phyloP scores from a whole-genome alignment of 2,329 filamentous ascomycete species.

The Clathrospora elynae region DNA sequence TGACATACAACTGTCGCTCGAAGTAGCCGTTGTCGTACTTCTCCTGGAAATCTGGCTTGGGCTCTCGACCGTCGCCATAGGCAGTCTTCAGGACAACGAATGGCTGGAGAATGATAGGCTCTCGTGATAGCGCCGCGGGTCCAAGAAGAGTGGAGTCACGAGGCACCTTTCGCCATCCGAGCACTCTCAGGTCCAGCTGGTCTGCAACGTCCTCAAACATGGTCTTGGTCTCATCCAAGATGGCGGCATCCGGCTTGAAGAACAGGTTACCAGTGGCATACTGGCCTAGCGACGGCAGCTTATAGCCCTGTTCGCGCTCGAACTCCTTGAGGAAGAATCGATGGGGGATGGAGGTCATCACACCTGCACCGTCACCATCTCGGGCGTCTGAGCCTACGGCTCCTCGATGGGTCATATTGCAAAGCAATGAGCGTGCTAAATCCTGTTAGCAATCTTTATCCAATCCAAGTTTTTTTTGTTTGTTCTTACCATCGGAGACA shows the following conservation, averaged over 20 bases:
- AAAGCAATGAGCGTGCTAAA: slow-evolving; percentile 85
- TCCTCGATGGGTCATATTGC: slow-evolving; percentile 99
- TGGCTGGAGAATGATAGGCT: slow-evolving; percentile 93
- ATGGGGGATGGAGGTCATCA: slow-evolving; percentile 99
- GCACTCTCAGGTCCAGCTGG: slow-evolving; percentile 81
- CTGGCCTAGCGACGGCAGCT: slow-evolving; percentile 85
- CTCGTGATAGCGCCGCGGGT: slow-evolving; percentile 88
- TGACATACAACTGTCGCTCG: slow-evolving; percentile 89
- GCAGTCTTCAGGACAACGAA: slow-evolving; percentile 87
- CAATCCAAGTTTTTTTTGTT: not conserved
- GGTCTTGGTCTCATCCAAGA: slow-evolving; percentile 85
- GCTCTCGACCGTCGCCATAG: slow-evolving; percentile 80
- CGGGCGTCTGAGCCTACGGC: slow-evolving; percentile 96
- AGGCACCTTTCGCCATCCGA: slow-evolving; percentile 96
- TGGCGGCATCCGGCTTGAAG: slow-evolving; percentile 95
- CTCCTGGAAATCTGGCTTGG: slow-evolving; percentile 76
- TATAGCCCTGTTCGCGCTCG: slow-evolving; percentile 84
- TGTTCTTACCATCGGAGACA: slow-evolving; percentile 87
- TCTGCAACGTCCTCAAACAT: slow-evolving; percentile 94
- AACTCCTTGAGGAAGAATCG: slow-evolving; percentile 99
- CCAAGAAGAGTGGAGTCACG: slow-evolving; percentile 91
- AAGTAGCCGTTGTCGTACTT: slow-evolving; percentile 84
- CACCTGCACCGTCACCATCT: slow-evolving; percentile 97
- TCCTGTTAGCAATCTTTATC: slow-evolving; percentile 35
- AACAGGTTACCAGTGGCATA: slow-evolving; percentile 98